Evolutionary conservation across 1,284 basidiomycete genomes (phyloP).

Genomic region (Violaceomyces palustris): DNA sequence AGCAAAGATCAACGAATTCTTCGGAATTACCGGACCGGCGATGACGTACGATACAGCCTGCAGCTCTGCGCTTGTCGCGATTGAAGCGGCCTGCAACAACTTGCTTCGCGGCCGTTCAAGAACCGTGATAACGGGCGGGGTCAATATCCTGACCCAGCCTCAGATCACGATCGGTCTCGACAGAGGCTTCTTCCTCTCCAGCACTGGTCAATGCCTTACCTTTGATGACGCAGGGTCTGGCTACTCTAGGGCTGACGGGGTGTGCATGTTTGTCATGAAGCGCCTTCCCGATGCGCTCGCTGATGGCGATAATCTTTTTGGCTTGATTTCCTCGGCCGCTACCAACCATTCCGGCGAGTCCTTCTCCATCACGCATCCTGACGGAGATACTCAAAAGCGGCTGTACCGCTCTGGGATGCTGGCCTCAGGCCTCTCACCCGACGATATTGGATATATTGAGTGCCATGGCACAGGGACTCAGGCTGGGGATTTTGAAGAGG

Average conservation of each 20-base stretch:
- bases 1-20: conserved; percentile 13
- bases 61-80: conserved; percentile 27
- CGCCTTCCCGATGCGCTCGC: conserved; percentile 20
- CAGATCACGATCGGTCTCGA: conserved; percentile 36
- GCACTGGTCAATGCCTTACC: conserved; percentile 31
- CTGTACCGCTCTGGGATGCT: conserved; percentile 23
- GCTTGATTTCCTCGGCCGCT: conserved; percentile 19
- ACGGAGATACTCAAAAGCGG: conserved; percentile 21
- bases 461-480: conserved; percentile 37
- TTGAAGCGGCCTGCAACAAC: conserved; percentile 27
- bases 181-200: conserved; percentile 31
- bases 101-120: conserved; percentile 10
- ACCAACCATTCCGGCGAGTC: conserved; percentile 35
- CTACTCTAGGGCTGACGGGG: conserved; percentile 29
- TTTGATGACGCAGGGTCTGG: conserved; percentile 27
- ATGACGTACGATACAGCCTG: conserved; percentile 33
- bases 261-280: conserved; percentile 28
- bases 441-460: conserved; percentile 19
- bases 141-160: conserved; percentile 34
- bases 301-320: conserved; percentile 28
- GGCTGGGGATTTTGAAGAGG: conserved; percentile 29
- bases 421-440: conserved; percentile 12
- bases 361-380: conserved; percentile 34
- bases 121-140: conserved; percentile 22
- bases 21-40: conserved; percentile 25